phyloP scores from a whole-genome alignment of 805 yeast genomes.

The Spathaspora passalidarum region DNA sequence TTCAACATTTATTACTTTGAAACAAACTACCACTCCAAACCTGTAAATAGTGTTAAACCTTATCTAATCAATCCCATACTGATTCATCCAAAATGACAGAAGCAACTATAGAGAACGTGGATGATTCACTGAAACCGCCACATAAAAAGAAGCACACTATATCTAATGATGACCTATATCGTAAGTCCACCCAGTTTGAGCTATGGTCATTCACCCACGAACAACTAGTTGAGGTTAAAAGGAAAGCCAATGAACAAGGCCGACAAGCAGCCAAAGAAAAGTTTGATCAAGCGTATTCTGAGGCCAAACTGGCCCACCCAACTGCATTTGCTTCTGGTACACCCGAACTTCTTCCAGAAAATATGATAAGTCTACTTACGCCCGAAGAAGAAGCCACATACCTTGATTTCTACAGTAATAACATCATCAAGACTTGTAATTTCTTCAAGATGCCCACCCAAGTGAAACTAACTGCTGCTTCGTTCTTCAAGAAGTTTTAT shows the following conservation, averaged over 20 bases:
- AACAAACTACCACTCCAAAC: no score
- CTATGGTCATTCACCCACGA: conserved; percentile 78
- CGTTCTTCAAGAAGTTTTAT: conserved; percentile 79
- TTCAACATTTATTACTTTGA: no score
- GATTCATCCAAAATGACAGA: no score
- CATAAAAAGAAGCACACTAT: conserved; percentile 28
- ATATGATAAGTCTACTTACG: conserved; percentile 45
- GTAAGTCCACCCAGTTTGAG: conserved; percentile 81
- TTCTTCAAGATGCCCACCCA: conserved; percentile 84
- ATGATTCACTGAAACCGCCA: conserved; percentile 24
- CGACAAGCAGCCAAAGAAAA: conserved; percentile 28
- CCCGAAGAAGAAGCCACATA: conserved; percentile 69
- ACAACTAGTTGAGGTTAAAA: conserved; percentile 49
- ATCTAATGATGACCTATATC: conserved; percentile 81
- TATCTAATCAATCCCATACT: no score
- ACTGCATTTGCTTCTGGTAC: conserved; percentile 28
- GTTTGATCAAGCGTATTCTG: conserved; percentile 21
- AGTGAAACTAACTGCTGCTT: conserved; percentile 80
- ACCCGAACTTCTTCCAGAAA: conserved; percentile 27
- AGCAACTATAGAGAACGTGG: conserved; percentile 48
- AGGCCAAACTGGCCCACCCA: conserved; percentile 18
- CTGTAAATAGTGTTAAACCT: no score
- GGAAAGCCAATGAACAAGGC: conserved; percentile 56
- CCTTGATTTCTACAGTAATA: conserved; percentile 69
- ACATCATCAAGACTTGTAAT: conserved; percentile 65